Evolutionary conservation across 495 filamentous ascomycete species (phyloP), one percentile per base, ranked within the genome.

Genomic region (Xylaria nigripes): DNA sequence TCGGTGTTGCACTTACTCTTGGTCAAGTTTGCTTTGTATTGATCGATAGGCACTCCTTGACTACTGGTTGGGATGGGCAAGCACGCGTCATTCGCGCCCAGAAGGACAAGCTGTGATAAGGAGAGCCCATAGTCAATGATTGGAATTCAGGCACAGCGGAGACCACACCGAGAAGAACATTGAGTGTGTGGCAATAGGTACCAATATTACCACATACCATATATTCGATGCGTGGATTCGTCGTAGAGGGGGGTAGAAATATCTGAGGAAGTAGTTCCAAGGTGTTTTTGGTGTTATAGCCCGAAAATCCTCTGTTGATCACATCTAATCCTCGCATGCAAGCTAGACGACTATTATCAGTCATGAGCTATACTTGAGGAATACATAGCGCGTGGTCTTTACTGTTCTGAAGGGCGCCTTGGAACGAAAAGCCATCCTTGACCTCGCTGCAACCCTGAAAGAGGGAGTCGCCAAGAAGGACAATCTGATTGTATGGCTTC

Each of bases 11-110:
- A 42, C 53, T 45, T 45, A 55, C 53, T 55, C 32, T 50, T 45
- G 46, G 68, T 75, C 46, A 96, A 68, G 61, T 94, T 95, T 53
- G 75, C 71, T 61, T 81, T 81, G 71, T 84, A 96, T 51, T 79
- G 70, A 3, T 82, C 77, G 18, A 92, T 68, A 2, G 87, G 81
- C n/a, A 96, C 78, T 62, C 88, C 79, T 64, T 95, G 90, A 6
- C 70, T 67, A 51, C 74, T 81, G 19, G 68, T 70, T 13, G 75
- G 71, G 38, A 74, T 68, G 18, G 74, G 73, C n/a, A 91, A 60
- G 50, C 76, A 77, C 6, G 90, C 84, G 66, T 96, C 90, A 64
- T 96, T 96, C 61, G 90, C 87, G 16, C 90, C 90, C 54, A 95
- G 82, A 61, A 93, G 89, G 57, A 96, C 72, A 21, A 84, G 76